phyloP scores from a whole-genome alignment of 805 yeast genomes.

The Cyberlindnera xylosilytica region DNA sequence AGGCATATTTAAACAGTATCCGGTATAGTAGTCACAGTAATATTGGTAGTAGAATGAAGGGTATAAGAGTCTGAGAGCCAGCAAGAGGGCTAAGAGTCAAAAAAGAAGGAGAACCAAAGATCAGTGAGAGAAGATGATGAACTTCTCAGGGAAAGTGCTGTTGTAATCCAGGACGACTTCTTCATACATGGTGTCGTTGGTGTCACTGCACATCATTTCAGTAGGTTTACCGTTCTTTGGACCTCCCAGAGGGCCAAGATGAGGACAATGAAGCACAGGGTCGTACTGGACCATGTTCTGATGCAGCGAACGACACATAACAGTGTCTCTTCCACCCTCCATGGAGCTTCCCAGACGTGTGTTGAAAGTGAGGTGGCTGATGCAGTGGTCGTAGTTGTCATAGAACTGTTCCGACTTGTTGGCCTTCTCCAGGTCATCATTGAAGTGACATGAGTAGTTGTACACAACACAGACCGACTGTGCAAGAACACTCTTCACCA shows the following conservation, averaged over 20 bases:
- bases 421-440: background rate
- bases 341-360: conserved; percentile 19
- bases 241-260: conserved; percentile 6
- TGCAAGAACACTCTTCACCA: background rate
- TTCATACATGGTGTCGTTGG: conserved; percentile 17
- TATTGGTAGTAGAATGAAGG: no score
- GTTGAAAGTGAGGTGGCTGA: background rate
- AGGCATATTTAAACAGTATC: no score
- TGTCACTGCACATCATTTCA: background rate
- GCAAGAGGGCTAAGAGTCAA: no score
- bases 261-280: conserved; percentile 26
- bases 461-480: background rate
- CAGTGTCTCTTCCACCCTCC: conserved; percentile 28
- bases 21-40: no score
- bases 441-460: background rate
- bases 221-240: no score
- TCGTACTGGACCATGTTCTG: conserved; percentile 25
- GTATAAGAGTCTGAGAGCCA: no score
- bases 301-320: conserved; percentile 26
- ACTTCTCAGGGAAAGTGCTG: background rate
- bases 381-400: background rate
- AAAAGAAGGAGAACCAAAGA: background rate
- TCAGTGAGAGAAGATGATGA: conserved; percentile 1
- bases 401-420: background rate
- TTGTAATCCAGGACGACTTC: conserved; percentile 3